Percentiles rank a stretch among this genome's conserved stretches.
Conservation (phyloP, 495 filamentous ascomycete species). For the Platismatia glauca region DNA sequence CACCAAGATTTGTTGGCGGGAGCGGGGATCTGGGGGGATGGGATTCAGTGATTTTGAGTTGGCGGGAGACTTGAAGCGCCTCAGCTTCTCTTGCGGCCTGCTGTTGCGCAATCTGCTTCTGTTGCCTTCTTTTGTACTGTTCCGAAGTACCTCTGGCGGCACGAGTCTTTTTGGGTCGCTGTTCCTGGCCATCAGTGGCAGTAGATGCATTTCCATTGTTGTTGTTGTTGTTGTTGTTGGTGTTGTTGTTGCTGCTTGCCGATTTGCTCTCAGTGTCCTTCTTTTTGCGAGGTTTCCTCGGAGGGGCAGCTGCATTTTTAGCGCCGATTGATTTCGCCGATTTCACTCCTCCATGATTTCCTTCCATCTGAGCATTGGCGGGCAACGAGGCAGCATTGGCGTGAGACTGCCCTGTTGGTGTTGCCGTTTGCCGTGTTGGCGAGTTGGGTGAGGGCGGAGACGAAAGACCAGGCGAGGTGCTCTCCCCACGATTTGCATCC, state of each 20-base stretch:
- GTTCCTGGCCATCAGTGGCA: conserved; percentile 19
- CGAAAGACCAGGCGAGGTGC: conserved; percentile 26
- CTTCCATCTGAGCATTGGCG: conserved; percentile 11
- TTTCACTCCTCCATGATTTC: conserved; percentile 19
- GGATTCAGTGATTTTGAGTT: conserved; percentile 19
- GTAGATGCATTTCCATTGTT: conserved; percentile 14
- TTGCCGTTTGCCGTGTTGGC: conserved; percentile 20
- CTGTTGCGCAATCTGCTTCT: conserved; percentile 32
- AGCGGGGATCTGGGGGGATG: conserved; percentile 21
- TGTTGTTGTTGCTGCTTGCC: conserved; percentile 4
- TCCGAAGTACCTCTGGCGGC: conserved; percentile 20
- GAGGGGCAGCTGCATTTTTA: conserved; percentile 17
- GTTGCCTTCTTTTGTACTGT: conserved; percentile 33
- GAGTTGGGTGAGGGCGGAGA: conserved; percentile 25
- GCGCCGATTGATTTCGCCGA: conserved; percentile 11
- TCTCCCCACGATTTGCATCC: conserved; percentile 17
- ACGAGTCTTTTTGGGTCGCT: conserved; percentile 25
- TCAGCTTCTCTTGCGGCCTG: conserved; percentile 23
- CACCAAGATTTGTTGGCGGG: conserved; percentile 22
- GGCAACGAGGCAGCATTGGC: conserved; percentile 11
- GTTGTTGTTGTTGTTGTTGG: conserved; percentile 9
- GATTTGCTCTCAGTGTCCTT: conserved; percentile 20
- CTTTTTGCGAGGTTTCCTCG: conserved; percentile 24
- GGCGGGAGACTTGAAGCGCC: conserved; percentile 13
- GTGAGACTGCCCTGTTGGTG: conserved; percentile 1